A percentile compares a stretch with the other conserved stretches of the same genome.
Evolutionary conservation across 495 filamentous ascomycete species (phyloP).

Genomic region (Tetracladium setigerum): DNA sequence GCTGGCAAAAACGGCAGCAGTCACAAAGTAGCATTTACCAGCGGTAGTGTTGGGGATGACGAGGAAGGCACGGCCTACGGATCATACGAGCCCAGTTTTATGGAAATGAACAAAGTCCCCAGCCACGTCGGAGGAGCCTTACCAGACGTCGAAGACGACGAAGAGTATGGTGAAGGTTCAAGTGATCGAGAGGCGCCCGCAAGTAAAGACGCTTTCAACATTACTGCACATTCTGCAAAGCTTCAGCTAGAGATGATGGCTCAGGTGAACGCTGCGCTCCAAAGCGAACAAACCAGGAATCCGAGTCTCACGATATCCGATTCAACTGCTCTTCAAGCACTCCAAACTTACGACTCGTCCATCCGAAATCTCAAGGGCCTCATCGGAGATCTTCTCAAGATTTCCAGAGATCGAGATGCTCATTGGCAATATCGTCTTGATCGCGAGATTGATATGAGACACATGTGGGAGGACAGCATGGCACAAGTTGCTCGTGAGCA

Average conservation of each 20-base stretch:
- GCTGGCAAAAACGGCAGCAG: conserved; percentile 1
- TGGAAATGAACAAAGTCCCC: conserved; percentile 39
- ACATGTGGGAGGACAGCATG: conserved; percentile 99
- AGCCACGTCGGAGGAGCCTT: conserved; percentile 33
- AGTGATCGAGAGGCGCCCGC: conserved; percentile 69
- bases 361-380: conserved; percentile 81
- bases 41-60: conserved; percentile 41
- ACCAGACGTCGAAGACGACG: conserved; percentile 51
- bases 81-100: conserved; percentile 50
- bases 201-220: conserved; percentile 87
- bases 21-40: conserved; percentile 37
- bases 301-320: conserved; percentile 65
- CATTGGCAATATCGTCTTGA: conserved; percentile 96
- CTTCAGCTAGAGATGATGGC: conserved; percentile 84
- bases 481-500: conserved; percentile 86
- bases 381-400: conserved; percentile 80
- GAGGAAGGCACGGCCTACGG: conserved; percentile 48
- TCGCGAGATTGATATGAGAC: conserved; percentile 76
- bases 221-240: conserved; percentile 90
- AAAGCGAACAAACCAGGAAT: conserved; percentile 61
- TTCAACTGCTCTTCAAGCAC: conserved; percentile 64
- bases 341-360: conserved; percentile 83
- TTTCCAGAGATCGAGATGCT: conserved; percentile 85
- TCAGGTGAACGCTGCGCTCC: conserved; percentile 74
- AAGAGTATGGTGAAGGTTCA: conserved; percentile 75